These are phyloP conservation scores for Fusarium illudens DNA, from an alignment of 2,329 filamentous ascomycete genomes.

Conservation along the genomic window DNA sequence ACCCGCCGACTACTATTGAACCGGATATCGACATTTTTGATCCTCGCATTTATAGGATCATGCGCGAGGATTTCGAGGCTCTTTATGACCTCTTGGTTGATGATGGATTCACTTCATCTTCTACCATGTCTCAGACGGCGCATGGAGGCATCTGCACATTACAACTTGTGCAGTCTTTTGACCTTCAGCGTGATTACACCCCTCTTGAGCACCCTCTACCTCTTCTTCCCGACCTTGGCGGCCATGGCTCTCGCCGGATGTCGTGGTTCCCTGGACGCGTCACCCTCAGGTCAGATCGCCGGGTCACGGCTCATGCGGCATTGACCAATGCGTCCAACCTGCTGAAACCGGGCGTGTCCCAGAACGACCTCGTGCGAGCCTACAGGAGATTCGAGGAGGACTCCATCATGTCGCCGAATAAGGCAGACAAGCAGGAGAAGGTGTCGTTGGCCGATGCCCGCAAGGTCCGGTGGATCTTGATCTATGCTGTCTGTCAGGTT, in stretches of 20 bases:
- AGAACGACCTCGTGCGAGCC: slow-evolving; percentile 69
- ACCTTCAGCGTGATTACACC: slow-evolving; percentile 65
- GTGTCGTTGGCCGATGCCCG: slow-evolving; percentile 69
- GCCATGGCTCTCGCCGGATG: slow-evolving; percentile 45
- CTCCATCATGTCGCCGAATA: slow-evolving; percentile 57
- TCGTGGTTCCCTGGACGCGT: slow-evolving; percentile 54
- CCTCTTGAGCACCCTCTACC: slow-evolving; percentile 73
- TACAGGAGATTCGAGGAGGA: slow-evolving; percentile 77
- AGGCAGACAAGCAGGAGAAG: slow-evolving; percentile 64
- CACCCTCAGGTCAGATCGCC: slow-evolving; percentile 57
- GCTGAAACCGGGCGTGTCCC: slow-evolving; percentile 48
- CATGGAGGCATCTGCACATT: slow-evolving; percentile 75
- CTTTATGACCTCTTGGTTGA: slow-evolving; percentile 79
- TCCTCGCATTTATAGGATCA: slow-evolving; percentile 64
- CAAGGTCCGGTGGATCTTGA: slow-evolving; percentile 80
- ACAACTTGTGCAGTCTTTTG: slow-evolving; percentile 73
- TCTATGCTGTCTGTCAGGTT: slow-evolving; percentile 79
- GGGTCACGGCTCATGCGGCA: slow-evolving; percentile 61
- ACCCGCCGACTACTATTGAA: slow-evolving; percentile 66
- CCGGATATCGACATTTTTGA: slow-evolving; percentile 56
- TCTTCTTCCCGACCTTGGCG: slow-evolving; percentile 63
- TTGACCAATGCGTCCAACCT: slow-evolving; percentile 60
- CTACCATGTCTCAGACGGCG: slow-evolving; percentile 61
- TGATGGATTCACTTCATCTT: slow-evolving; percentile 57
- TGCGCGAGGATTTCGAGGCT: slow-evolving; percentile 75